Base-by-base conservation (phyloP, 1,284 basidiomycete species). In the Papiliotrema nemorosa region DNA sequence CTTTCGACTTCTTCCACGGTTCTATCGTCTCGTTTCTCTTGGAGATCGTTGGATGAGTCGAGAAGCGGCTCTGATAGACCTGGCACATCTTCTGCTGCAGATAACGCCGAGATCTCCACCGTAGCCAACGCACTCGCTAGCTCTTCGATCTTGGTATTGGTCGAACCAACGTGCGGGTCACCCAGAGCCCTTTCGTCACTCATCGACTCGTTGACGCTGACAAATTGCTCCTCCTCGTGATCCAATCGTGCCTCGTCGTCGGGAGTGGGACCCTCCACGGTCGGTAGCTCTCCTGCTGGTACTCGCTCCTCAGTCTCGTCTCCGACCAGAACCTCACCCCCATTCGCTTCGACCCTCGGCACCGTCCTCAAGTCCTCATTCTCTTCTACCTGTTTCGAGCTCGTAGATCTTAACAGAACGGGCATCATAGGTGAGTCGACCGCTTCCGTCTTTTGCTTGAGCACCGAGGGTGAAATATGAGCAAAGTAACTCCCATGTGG, bases 341-440 rank as follows among this genome's bases (percentile, higher is more conserved):
- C 7, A 37, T 37, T 18, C 29, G 9, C 29, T 37, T 7, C 9
- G 10, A 12, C 35, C 35, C 35, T 37, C 18, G 12, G 7, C 18
- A 37, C 35, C 7, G 12, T n/a, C 18, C 35, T 14, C 12, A 37
- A 20, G 18, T 37, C 35, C 35, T 37, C 35, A 20, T 37, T 37
- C 14, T 9, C 35, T 18, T 37, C 35, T 9, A n/a, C 14, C 12
- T 14, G 24, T n/a, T 22, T 18, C 14, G 20, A 24, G 20, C 16
- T 33, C 9, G 27, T 33, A 16, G 18, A 27, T 20, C 31, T 9
- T 33, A 36, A 24, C 13, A 35, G 14, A 10, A 5, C 13, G 5
- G 44, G 29, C 20, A 25, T n/a, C 24, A 44, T 18, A 13, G 52
- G 53, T n/a, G 50, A 52, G 34, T 47, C 18, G 16, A 22, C 18